phyloP scores from a whole-genome alignment of 306 rosid genomes.

The Ammopiptanthus mongolicus region DNA sequence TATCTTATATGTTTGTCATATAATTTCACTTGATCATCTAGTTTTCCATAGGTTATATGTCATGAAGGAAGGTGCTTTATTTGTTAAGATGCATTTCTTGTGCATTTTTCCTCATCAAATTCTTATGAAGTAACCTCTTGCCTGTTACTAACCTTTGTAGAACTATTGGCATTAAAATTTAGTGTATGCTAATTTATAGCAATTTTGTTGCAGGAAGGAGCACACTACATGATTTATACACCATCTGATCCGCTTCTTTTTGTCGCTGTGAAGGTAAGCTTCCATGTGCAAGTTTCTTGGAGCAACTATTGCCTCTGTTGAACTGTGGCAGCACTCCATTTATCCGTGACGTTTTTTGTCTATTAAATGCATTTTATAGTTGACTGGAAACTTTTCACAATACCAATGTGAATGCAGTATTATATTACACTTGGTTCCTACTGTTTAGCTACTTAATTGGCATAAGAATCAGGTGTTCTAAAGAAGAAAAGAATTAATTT shows the following conservation, averaged over 20 bases:
- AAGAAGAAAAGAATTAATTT: slow-evolving; percentile 8
- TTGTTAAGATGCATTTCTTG: slow-evolving; percentile 1
- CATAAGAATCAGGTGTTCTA: neutral
- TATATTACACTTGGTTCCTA: neutral
- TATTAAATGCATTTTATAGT: slow-evolving; percentile 12
- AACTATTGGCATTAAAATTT: neutral
- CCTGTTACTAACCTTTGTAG: neutral
- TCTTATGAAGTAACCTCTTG: neutral
- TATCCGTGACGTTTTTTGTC: neutral
- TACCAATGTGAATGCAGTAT: neutral
- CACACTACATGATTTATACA: slow-evolving; percentile 84
- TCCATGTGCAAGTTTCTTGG: slow-evolving; percentile 10
- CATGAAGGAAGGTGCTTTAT: neutral
- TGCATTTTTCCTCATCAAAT: neutral
- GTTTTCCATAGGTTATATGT: neutral
- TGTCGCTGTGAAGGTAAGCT: slow-evolving; percentile 39
- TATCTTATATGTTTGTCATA: neutral
- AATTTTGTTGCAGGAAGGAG: slow-evolving; percentile 59
- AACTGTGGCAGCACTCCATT: neutral
- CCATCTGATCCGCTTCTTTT: slow-evolving; percentile 81
- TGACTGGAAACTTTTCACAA: neutral
- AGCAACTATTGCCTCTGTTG: neutral
- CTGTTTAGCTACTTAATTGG: neutral
- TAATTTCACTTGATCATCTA: neutral
- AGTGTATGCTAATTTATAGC: slow-evolving; percentile 16